Evolutionary conservation across 1,284 basidiomycete species (phyloP), one percentile per base, ranked within the genome.

Genomic region (Takashimella tepidaria): DNA sequence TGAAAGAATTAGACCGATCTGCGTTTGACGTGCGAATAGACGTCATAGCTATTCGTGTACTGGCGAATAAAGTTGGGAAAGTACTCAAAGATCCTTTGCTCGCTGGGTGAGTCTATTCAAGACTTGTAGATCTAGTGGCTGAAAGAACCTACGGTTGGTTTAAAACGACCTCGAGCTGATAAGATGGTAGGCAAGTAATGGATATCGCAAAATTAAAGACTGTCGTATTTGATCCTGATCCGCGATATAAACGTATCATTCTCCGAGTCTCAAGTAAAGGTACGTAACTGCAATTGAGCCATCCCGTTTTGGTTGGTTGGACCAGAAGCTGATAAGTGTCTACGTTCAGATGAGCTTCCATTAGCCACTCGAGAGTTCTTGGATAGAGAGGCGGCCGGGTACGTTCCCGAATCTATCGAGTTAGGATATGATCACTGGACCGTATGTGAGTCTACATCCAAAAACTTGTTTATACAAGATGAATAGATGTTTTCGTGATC

Each of bases 381-480:
- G 50, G 72, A 79, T 26, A 69, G 73, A 19, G 78, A 85, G 58
- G 75, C 79, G 1, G 79, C 78, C 23, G 80, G 81, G 12, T 65
- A 90, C n/a, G 77, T 82, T 11, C 73, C 76, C 10, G 81, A 89
- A 65, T 76, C 74, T 2, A 60, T 96, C 26, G 75, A 83, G 19
- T 75, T 96, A 21, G 81, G 82, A 55, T 96, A 96, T 68, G 81
- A 87, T 65, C 86, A 89, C 70, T 96, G 91, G 91, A 85, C 80
- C 4, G 82, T 87, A 51, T 84, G 91, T 90, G 61, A 52, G 78
- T 63, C n/a, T 40, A 5, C 31, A n/a, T n/a, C n/a, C n/a, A n/a
- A n/a, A n/a, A n/a, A n/a, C n/a, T n/a, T n/a, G n/a, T n/a, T n/a
- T n/a, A n/a, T n/a, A n/a, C n/a, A n/a, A n/a, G n/a, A n/a, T n/a